Conservation (phyloP, 2,329 filamentous ascomycete genomes). For the Sordariomycetes sp. region DNA sequence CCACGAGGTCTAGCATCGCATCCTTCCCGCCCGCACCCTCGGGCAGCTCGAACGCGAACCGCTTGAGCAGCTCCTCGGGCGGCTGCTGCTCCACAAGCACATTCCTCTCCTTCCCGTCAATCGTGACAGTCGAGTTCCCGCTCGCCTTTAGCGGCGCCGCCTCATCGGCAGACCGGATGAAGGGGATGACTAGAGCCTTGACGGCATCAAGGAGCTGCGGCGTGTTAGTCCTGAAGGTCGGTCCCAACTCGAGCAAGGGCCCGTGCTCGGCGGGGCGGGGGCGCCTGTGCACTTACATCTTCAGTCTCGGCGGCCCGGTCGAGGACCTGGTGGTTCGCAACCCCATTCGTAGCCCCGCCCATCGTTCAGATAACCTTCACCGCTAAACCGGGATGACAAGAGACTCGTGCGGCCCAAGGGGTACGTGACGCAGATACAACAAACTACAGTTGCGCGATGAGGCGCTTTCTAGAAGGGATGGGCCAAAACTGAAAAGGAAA, state of each 20-base stretch:
- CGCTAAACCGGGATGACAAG: neutral
- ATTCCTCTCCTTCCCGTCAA: slow-evolving; percentile 29
- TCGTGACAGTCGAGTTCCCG: slow-evolving; percentile 29
- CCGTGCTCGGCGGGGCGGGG: neutral
- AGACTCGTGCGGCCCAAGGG: no score
- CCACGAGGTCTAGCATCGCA: slow-evolving; percentile 59
- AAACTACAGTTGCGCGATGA: neutral
- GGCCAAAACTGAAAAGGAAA: no score
- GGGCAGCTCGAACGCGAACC: slow-evolving; percentile 47
- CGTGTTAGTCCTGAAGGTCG: neutral
- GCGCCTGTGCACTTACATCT: slow-evolving; percentile 24
- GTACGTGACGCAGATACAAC: neutral
- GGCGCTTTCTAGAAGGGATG: neutral
- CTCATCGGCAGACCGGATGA: slow-evolving; percentile 57
- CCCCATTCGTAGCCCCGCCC: neutral
- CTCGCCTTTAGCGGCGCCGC: slow-evolving; percentile 36
- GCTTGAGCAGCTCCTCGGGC: slow-evolving; percentile 41
- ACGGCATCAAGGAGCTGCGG: slow-evolving; percentile 54
- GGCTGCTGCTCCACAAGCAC: slow-evolving; percentile 50
- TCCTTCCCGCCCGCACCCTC: slow-evolving; percentile 45
- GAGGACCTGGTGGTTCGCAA: slow-evolving; percentile 7
- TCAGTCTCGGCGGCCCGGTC: slow-evolving; percentile 29
- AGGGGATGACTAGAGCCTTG: slow-evolving; percentile 54
- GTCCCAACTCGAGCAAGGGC: neutral
- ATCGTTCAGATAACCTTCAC: neutral